Evolutionary conservation across 148 eudicot genomes (phyloP).

Genomic region (Cornus suecica): DNA sequence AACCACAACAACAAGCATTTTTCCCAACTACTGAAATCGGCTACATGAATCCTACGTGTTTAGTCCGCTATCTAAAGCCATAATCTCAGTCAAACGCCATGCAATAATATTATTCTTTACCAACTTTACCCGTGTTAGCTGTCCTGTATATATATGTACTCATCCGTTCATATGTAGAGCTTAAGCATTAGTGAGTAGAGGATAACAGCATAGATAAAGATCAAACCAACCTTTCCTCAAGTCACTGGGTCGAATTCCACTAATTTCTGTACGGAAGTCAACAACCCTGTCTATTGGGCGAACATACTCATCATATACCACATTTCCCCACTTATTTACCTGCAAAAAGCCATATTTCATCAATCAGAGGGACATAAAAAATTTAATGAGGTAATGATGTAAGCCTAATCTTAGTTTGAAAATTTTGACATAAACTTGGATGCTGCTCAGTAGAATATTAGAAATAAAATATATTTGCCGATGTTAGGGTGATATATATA

Average conservation of each 20-base stretch:
- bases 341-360: conserved; percentile 43
- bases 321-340: conserved; percentile 98
- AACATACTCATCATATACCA: conserved; percentile 84
- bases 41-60: too few species aligned
- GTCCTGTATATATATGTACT: too few species aligned
- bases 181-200: background rate
- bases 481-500: background rate
- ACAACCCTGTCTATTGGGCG: conserved; percentile 90
- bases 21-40: too few species aligned
- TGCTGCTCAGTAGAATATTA: background rate
- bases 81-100: too few species aligned
- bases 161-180: too few species aligned
- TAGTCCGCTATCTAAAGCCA: too few species aligned
- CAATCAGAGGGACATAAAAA: conserved; percentile 18
- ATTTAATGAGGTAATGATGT: background rate
- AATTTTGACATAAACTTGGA: background rate
- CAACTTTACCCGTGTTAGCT: too few species aligned
- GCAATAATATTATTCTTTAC: too few species aligned
- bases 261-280: conserved; percentile 93
- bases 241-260: conserved; percentile 89
- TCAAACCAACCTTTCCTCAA: conserved; percentile 61
- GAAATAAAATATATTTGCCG: background rate
- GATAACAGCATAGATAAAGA: background rate
- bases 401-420: background rate
- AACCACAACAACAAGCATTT: too few species aligned